phyloP scores from a whole-genome alignment of 768 basidiomycete species.

The Lactarius pseudohatsudake region DNA sequence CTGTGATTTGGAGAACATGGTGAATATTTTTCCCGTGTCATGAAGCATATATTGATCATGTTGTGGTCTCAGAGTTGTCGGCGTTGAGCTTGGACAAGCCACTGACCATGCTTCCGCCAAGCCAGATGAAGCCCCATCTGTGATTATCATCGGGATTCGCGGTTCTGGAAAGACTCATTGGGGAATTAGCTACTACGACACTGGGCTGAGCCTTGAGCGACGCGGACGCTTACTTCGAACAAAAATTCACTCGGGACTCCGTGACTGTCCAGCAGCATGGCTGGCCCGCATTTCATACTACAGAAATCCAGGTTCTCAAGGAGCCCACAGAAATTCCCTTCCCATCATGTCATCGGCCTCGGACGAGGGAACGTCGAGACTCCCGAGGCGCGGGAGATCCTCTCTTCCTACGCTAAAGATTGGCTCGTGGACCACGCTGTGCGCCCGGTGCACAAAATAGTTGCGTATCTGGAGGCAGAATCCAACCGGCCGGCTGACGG shows the following conservation, averaged over 20 bases:
- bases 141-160: constrained; percentile 90
- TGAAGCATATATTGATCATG: constrained; percentile 18
- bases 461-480: constrained; percentile 76
- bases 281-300: constrained; percentile 86
- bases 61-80: constrained; percentile 74
- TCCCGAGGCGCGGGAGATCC: constrained; percentile 63
- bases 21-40: constrained; percentile 35
- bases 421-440: constrained; percentile 85
- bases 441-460: constrained; percentile 77
- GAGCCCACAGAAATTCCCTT: constrained; percentile 57
- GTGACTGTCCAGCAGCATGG: constrained; percentile 80
- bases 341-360: constrained; percentile 77
- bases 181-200: constrained; percentile 68
- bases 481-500: constrained; percentile 83
- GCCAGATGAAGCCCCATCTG: constrained; percentile 42
- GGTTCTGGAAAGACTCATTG: constrained; percentile 92
- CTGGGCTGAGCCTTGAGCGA: constrained; percentile 79
- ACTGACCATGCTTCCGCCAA: constrained; percentile 45
- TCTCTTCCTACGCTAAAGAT: constrained; percentile 60
- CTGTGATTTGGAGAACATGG: constrained; percentile 95
- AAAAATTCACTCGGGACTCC: constrained; percentile 58
- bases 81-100: constrained; percentile 64
- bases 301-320: constrained; percentile 68
- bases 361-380: constrained; percentile 96
- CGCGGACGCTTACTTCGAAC: constrained; percentile 78